Evolutionary conservation across 1,139 yeast genomes (phyloP).

Genomic region (Suhomyces chickasaworum): DNA sequence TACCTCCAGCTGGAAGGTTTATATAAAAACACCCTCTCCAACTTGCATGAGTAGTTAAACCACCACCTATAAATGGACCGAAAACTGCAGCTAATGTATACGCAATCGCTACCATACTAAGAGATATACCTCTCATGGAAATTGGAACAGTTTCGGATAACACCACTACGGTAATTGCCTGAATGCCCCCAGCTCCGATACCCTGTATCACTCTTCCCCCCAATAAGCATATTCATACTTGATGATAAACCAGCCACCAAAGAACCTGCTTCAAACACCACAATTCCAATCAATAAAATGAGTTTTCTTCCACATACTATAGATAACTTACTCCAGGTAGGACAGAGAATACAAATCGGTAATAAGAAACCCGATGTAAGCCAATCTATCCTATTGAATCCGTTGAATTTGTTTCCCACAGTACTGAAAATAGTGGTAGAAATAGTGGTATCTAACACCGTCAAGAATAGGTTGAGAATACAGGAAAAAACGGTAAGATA

Average conservation of each 20-base stretch:
- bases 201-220: constrained; percentile 27
- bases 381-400: constrained; percentile 26
- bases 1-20: constrained; percentile 28
- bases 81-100: constrained; percentile 25
- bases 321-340: constrained; percentile 26
- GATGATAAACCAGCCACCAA: constrained; percentile 22
- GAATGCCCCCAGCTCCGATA: constrained; percentile 26
- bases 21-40: constrained; percentile 34
- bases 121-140: constrained; percentile 20
- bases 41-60: constrained; percentile 23
- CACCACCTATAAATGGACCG: constrained; percentile 32
- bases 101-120: constrained; percentile 23
- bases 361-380: constrained; percentile 24
- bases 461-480: constrained; percentile 22
- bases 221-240: constrained; percentile 26
- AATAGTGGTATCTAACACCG: constrained; percentile 29
- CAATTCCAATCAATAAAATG: constrained; percentile 21
- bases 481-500: constrained; percentile 19
- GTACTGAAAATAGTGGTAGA: constrained; percentile 25
- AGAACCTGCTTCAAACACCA: constrained; percentile 25
- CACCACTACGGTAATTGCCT: constrained; percentile 22
- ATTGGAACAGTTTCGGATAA: constrained; percentile 26
- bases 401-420: constrained; percentile 23
- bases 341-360: constrained; percentile 26
- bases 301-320: constrained; percentile 26